Percentiles rank a stretch among this genome's conserved stretches.
Evolutionary conservation across 208 protist species (phyloP).

Genomic region (Herpetomonas muscarum): DNA sequence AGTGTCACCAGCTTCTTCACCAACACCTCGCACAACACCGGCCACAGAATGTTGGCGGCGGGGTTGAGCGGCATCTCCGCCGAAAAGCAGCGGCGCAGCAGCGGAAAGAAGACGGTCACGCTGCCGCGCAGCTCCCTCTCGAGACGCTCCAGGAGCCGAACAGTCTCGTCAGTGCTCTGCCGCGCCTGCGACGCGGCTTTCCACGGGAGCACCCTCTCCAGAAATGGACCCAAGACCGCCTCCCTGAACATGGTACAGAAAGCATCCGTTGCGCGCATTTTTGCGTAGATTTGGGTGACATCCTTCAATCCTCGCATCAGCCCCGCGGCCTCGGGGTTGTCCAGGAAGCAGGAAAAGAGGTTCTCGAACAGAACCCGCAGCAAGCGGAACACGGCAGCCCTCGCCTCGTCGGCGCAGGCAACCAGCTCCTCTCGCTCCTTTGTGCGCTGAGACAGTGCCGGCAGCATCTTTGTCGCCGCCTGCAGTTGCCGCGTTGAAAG

Average conservation of each 20-base stretch:
- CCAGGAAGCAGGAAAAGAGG: not conserved
- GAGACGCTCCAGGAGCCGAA: slow-evolving; percentile 51
- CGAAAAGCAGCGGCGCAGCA: slow-evolving; percentile 43
- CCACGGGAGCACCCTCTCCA: slow-evolving; percentile 77
- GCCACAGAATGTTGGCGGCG: slow-evolving; percentile 70
- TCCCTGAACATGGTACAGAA: slow-evolving; percentile 65
- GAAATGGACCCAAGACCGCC: slow-evolving; percentile 40
- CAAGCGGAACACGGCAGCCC: slow-evolving; percentile 8
- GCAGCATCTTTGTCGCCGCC: slow-evolving; percentile 6
- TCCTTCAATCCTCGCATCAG: slow-evolving; percentile 17
- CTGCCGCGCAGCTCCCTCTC: slow-evolving; percentile 24
- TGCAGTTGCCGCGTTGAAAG: slow-evolving; percentile 15
- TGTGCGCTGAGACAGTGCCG: slow-evolving; percentile 10
- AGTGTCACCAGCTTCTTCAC: slow-evolving; percentile 76
- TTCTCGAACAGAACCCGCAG: slow-evolving; percentile 14
- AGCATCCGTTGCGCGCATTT: slow-evolving; percentile 27
- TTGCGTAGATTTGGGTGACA: slow-evolving; percentile 49
- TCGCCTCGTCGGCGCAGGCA: slow-evolving; percentile 2
- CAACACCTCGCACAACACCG: slow-evolving; percentile 65
- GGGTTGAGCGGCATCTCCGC: slow-evolving; percentile 31
- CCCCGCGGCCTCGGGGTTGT: not conserved
- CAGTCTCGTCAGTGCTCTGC: slow-evolving; percentile 48
- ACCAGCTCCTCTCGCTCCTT: slow-evolving; percentile 22
- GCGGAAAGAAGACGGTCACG: slow-evolving; percentile 46
- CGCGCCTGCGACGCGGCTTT: slow-evolving; percentile 72